Conservation (phyloP, 257 asterid species). For the Salvia hispanica region DNA sequence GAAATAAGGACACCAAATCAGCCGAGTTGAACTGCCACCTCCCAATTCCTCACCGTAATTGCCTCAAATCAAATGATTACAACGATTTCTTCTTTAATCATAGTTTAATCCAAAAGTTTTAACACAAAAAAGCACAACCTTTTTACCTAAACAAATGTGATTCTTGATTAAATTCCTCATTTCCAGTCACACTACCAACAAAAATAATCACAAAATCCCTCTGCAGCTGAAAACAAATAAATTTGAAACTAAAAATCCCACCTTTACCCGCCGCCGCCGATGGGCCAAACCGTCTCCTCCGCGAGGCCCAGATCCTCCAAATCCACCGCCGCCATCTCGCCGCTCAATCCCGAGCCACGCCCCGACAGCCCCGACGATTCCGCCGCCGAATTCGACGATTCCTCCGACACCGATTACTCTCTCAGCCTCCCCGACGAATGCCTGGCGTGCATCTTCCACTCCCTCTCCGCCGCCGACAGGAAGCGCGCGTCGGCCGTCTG, state of each 20-base stretch:
- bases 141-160: neutral
- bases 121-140: conserved; percentile 22
- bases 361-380: conserved; percentile 30
- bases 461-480: conserved; percentile 72
- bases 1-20: too few species aligned
- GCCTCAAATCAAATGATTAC: conserved; percentile 10
- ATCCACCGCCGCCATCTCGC: conserved; percentile 31
- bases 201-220: neutral
- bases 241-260: neutral
- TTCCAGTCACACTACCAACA: conserved; percentile 24
- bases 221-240: conserved; percentile 14
- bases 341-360: conserved; percentile 18
- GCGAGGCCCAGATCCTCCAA: conserved; percentile 40
- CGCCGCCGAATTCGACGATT: conserved; percentile 3
- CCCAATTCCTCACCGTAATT: conserved; percentile 13
- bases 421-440: conserved; percentile 73
- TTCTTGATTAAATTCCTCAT: conserved; percentile 24
- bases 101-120: conserved; percentile 27
- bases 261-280: conserved; percentile 35
- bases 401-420: conserved; percentile 38
- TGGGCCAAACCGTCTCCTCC: conserved; percentile 76
- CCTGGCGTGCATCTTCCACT: conserved; percentile 65
- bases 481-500: conserved; percentile 72
- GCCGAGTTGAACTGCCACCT: neutral
- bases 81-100: neutral